phyloP scores from a whole-genome alignment of 176 grass and related monocot genomes.

The Ampelocalamus luodianensis region DNA sequence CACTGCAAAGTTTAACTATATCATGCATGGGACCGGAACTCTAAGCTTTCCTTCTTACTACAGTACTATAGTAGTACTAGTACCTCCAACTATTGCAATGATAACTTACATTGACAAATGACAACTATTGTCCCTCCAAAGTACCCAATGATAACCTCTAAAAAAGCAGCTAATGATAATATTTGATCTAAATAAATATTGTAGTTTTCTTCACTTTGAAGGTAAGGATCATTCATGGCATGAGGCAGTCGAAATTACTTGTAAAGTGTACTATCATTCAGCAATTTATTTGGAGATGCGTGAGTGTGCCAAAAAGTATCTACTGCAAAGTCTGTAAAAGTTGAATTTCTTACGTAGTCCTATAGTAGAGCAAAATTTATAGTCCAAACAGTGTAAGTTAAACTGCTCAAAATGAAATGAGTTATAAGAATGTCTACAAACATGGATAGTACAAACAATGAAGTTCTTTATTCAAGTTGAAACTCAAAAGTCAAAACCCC shows the following conservation, averaged over 20 bases:
- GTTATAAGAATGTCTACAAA: neutral
- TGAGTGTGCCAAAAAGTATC: neutral
- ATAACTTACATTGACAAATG: too few species aligned
- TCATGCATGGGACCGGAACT: neutral
- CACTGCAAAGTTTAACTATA: neutral
- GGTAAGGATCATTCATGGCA: too few species aligned
- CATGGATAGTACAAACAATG: neutral
- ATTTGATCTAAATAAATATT: neutral
- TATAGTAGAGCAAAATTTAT: neutral
- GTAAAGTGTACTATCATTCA: too few species aligned
- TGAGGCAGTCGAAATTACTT: too few species aligned
- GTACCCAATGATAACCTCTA: too few species aligned
- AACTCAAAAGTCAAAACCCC: neutral
- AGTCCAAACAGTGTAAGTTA: too few species aligned
- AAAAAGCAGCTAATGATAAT: neutral
- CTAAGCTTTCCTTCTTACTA: conserved; percentile 8
- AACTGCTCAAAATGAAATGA: conserved; percentile 7
- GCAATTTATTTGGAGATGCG: neutral
- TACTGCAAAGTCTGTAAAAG: neutral
- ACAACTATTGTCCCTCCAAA: too few species aligned
- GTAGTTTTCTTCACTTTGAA: conserved; percentile 40
- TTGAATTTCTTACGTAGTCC: neutral
- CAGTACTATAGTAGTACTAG: neutral
- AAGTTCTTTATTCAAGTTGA: neutral
- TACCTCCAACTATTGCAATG: neutral